Percentiles rank a stretch among this genome's conserved stretches.
Evolutionary conservation across 768 basidiomycete species (phyloP).

Genomic region (Xerocomellus dryophilus): DNA sequence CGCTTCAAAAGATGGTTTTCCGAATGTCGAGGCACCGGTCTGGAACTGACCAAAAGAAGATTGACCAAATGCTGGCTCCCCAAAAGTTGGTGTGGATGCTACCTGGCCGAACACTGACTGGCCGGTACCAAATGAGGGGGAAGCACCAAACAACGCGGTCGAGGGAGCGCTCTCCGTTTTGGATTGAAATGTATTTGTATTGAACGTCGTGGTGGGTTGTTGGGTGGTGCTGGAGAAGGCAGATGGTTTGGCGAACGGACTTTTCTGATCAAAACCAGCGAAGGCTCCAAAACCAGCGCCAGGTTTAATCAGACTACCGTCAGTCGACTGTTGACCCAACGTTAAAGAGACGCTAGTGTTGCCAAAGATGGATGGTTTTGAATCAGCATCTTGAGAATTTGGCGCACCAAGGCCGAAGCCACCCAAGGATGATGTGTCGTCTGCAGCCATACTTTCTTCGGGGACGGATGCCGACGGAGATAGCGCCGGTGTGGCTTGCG

Average conservation of each 20-base stretch:
- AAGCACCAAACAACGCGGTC: conserved; percentile 29
- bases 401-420: conserved; percentile 31
- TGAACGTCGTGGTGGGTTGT: conserved; percentile 14
- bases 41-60: conserved; percentile 28
- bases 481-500: conserved; percentile 1
- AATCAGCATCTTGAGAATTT: conserved; percentile 23
- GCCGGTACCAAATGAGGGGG: conserved; percentile 30
- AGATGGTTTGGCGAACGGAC: conserved; percentile 23
- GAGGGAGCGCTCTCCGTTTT: conserved; percentile 17
- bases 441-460: conserved; percentile 35
- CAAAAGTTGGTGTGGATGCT: conserved; percentile 30
- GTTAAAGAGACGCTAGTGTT: conserved; percentile 12
- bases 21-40: conserved; percentile 18
- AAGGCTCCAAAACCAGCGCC: conserved; percentile 37
- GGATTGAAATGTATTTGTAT: conserved; percentile 12
- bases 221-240: conserved; percentile 20
- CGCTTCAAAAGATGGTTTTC: conserved; percentile 20
- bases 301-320: conserved; percentile 29
- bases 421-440: conserved; percentile 30
- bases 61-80: conserved; percentile 40
- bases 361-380: conserved; percentile 35
- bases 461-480: conserved; percentile 10
- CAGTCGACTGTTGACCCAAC: conserved; percentile 15
- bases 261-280: conserved; percentile 22
- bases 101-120: conserved; percentile 35